Base-by-base conservation (phyloP, 352 stramenopile genomes). In the Phytophthora quininea region DNA sequence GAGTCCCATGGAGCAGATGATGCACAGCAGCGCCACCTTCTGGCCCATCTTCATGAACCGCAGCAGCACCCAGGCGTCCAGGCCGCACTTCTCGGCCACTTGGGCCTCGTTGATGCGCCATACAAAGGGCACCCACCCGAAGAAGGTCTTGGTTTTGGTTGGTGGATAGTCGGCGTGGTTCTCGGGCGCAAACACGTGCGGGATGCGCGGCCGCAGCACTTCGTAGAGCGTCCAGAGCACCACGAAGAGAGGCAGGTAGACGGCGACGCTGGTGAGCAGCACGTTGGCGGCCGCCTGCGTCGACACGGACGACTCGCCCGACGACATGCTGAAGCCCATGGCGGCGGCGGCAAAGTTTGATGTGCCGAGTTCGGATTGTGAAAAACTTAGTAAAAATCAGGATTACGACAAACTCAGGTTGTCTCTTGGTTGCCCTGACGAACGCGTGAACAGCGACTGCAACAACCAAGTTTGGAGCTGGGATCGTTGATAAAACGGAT, bases 21-120 rank as follows among this genome's bases (percentile, higher is more conserved):
- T 46, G 14, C 67, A 79, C 56, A 95, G 61, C 29, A 80, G 63
- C 27, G 84, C 81, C 49, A 93, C 78, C 42, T 91, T 90, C 38
- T 88, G 79, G 8, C 81, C 76, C 45, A 95, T 76, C 30, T 82
- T 79, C 40, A 92, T 73, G 55, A 95, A 95, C 51, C 83, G 85
- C 60, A 93, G 58, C 54, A 93, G 82, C 58, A 93, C 79, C 78
- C 81, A 89, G 14, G 85, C 80, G 59, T 92, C 83, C 58, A 93
- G 69, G 0, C 85, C 85, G 48, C 85, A 91, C 49, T 77, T 77
- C 2, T 86, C 64, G 14, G 88, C 77, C 35, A 93, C 82, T 40
- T 82, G 64, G 38, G 70, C 60, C 62, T 93, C 85, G n/a, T 73
- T 58, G 19, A 91, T 64, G 27, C 54, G 60, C 61, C 82, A 87